Base-by-base conservation (phyloP, 192 early-diverging fungal genomes). In the Mortierella antarctica region DNA sequence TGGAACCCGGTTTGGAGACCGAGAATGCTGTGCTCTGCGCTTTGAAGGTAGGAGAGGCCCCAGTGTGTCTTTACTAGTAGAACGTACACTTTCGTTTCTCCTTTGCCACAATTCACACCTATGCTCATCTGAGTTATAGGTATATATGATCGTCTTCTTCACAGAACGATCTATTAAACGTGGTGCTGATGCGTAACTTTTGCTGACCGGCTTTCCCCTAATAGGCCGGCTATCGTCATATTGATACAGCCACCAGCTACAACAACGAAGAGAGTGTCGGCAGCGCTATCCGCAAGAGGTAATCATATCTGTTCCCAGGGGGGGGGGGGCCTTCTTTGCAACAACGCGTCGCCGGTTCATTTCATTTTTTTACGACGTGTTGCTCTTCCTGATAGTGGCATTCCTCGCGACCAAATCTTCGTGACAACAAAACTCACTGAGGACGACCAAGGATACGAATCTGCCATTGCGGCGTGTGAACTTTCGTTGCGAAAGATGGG, bases 381-480 rank as follows among this genome's bases (percentile, higher is more conserved):
- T 2, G 13, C 15, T 45, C n/a, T 6, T 9, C 47, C 23, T 21
- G 51, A 54, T 18, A 84, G 84, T 55, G 82, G 82, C 11, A 74
- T 87, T 47, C 84, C 86, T 15, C 87, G 87, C 44, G 70, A 80
- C 12, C 49, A 91, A 61, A 84, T 92, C 48, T 93, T 88, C 67
- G 73, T 93, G 49, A 91, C 89, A 6, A 91, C 91, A 40, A 93
- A 93, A 70, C 73, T 92, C 17, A 88, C 84, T 72, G 74, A 87
- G 44, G 61, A 86, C 14, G 85, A 90, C 65, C 89, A 91, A 53
- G 87, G 87, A 11, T 85, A 74, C 65, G 78, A 88, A 7, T 77
- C 71, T 18, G 83, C 86, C 8, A 71, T 89, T 40, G 63, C 83
- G 50, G 90, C 88, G 4, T 84, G 86, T 45, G 82, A 88, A 23